A percentile compares a stretch with the other conserved stretches of the same genome.
Evolutionary conservation across 1,139 yeast species (phyloP).

Genomic region (Hemisphaericaspora xylanilytica): DNA sequence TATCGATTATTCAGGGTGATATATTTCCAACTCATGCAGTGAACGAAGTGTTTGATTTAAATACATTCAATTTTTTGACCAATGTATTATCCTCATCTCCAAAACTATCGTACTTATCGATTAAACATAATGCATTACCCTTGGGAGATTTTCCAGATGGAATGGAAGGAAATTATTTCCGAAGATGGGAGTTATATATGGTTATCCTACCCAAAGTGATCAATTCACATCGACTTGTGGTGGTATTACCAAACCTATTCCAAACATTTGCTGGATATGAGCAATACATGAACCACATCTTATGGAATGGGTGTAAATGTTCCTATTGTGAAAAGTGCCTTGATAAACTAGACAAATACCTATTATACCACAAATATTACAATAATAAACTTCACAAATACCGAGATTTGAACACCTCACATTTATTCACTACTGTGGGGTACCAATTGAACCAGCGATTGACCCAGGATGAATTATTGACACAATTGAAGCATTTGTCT

Average conservation of each 20-base stretch:
- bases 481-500: conserved; percentile 22
- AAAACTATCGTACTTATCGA: conserved; percentile 35
- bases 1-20: conserved; percentile 49
- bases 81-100: conserved; percentile 17
- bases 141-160: conserved; percentile 43
- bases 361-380: conserved; percentile 62
- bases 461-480: conserved; percentile 19
- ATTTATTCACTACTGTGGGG: conserved; percentile 53
- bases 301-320: conserved; percentile 80
- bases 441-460: conserved; percentile 39
- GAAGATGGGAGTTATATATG: conserved; percentile 53
- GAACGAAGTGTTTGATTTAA: conserved; percentile 58
- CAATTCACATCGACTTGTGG: conserved; percentile 30
- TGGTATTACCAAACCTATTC: conserved; percentile 57
- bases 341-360: conserved; percentile 51
- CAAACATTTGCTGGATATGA: conserved; percentile 66
- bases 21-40: conserved; percentile 36
- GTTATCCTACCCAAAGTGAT: conserved; percentile 46
- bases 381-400: conserved; percentile 41
- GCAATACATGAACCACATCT: conserved; percentile 60
- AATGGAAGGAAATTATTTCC: conserved; percentile 66
- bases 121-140: conserved; percentile 51
- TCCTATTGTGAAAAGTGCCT: conserved; percentile 48
- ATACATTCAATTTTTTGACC: conserved; percentile 43
- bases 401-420: conserved; percentile 60